Base-by-base conservation (phyloP, 495 filamentous ascomycete genomes). In the Penicillium lagena region DNA sequence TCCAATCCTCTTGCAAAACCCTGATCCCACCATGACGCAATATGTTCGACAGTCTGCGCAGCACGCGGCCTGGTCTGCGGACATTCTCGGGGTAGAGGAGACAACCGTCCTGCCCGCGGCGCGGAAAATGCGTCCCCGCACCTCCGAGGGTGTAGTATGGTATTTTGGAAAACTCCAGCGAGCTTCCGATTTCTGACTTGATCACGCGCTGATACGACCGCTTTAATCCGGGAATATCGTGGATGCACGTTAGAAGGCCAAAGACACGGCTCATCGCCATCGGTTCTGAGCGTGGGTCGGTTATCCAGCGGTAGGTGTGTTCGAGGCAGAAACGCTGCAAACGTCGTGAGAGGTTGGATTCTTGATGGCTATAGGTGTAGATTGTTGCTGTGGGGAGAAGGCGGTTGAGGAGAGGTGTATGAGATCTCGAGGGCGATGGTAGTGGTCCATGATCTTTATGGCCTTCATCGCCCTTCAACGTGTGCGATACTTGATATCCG, bases 291-390 rank as follows among this genome's bases (percentile, higher is more conserved):
- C 66, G 58, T 7, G 81, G 63, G 44, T 79, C 69, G 14, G 68
- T 63, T 29, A 90, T 63, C n/a, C 90, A 72, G 34, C 65, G 59
- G 44, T 79, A 75, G 7, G 73, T 84, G 34, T 70, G 64, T 61
- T 95, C 88, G 11, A 83, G 52, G 7, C 79, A 71, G 41, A 73
- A 75, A 9, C 89, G 75, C 14, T 88, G 85, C 17, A 93, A 68
- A 10, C 81, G 72, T 1, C 87, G 78, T 12, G 80, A 79, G 48
- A 94, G 87, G n/a, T 76, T 76, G 11, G 68, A 67, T 62, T 93
- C 89, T 17, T 80, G 72, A 35, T 79, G 50, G 31, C 54, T 58
- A 43, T 63, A 67, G 34, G 62, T 65, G 43, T 62, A 62, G 43
- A 54, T 54, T 11, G 49, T 57, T 31, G 50, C 43, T 42, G 45